Conservation (phyloP, 208 protist species). For the Crithidia fasciculata region DNA sequence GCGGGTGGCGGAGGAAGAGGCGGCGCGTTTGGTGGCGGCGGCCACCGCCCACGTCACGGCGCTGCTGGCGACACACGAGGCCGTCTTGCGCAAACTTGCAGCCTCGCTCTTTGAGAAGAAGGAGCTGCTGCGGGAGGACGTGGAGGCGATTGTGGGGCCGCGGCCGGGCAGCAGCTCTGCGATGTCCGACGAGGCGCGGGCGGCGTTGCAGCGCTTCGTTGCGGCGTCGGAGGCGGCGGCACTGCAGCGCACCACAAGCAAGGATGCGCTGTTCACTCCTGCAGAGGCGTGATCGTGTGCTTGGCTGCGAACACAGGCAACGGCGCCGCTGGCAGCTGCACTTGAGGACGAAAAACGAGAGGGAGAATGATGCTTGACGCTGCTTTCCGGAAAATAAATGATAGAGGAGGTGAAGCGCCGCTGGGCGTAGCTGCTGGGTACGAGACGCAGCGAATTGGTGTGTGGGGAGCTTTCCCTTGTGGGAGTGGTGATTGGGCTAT, state of each 20-base stretch:
- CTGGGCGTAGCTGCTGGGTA: no score
- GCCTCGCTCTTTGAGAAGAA: constrained; percentile 62
- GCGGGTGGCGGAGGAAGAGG: constrained; percentile 69
- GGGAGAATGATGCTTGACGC: no score
- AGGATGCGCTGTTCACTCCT: constrained; percentile 23
- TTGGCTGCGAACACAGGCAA: not conserved
- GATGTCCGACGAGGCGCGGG: constrained; percentile 46
- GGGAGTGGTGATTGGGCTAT: no score
- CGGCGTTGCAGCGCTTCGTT: constrained; percentile 59
- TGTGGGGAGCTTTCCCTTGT: no score
- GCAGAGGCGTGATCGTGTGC: constrained; percentile 6
- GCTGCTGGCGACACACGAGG: constrained; percentile 55
- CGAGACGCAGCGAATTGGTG: no score
- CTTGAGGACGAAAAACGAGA: no score
- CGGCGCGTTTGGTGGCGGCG: constrained; percentile 55
- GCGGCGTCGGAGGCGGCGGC: constrained; percentile 50
- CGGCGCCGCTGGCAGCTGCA: no score
- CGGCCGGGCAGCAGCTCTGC: constrained; percentile 22
- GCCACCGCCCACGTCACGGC: constrained; percentile 55
- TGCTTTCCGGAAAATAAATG: no score
- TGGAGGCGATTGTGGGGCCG: constrained; percentile 63
- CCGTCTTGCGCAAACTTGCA: constrained; percentile 49
- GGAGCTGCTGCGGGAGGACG: constrained; percentile 77
- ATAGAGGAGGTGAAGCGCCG: no score
- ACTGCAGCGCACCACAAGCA: constrained; percentile 32